Conservation (phyloP, 495 filamentous ascomycete species). For the Cenococcum geophilum region DNA sequence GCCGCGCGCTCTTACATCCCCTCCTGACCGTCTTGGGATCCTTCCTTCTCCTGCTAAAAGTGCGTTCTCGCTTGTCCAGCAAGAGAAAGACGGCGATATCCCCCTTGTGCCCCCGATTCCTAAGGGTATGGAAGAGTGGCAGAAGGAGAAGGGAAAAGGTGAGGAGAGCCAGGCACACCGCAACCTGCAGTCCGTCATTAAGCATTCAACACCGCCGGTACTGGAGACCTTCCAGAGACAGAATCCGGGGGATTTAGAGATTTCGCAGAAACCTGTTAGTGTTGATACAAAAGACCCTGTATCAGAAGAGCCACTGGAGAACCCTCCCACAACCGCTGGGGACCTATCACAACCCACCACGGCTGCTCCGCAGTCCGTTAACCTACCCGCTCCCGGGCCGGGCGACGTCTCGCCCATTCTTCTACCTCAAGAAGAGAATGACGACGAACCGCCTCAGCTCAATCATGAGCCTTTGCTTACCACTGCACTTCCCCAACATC, state of each 20-base stretch:
- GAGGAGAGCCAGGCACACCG: constrained; percentile 10
- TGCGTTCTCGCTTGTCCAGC: constrained; percentile 18
- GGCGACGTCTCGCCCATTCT: too few relatives aligned
- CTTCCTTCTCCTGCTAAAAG: constrained; percentile 30
- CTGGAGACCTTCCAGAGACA: background rate
- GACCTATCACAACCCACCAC: too few relatives aligned
- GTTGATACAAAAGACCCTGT: too few relatives aligned
- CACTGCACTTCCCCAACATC: background rate
- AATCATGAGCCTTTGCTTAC: constrained; percentile 15
- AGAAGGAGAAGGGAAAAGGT: constrained; percentile 4
- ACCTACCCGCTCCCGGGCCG: too few relatives aligned
- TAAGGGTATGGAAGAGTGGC: constrained; percentile 10
- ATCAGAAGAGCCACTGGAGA: too few relatives aligned
- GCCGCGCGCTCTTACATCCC: constrained; percentile 22
- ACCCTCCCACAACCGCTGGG: too few relatives aligned
- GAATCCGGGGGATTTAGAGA: constrained; percentile 1
- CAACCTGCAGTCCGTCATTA: constrained; percentile 25
- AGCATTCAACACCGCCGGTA: constrained; percentile 17
- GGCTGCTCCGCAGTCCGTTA: too few relatives aligned
- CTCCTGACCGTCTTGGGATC: constrained; percentile 28
- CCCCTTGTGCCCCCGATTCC: constrained; percentile 27
- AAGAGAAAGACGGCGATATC: constrained; percentile 20
- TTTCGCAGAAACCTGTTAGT: background rate
- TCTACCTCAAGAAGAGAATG: background rate
- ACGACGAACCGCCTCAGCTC: constrained; percentile 23